Evolutionary conservation across 192 early-diverging fungal species (phyloP), one percentile per base, ranked within the genome.

Genomic region (Coemansia reversa): DNA sequence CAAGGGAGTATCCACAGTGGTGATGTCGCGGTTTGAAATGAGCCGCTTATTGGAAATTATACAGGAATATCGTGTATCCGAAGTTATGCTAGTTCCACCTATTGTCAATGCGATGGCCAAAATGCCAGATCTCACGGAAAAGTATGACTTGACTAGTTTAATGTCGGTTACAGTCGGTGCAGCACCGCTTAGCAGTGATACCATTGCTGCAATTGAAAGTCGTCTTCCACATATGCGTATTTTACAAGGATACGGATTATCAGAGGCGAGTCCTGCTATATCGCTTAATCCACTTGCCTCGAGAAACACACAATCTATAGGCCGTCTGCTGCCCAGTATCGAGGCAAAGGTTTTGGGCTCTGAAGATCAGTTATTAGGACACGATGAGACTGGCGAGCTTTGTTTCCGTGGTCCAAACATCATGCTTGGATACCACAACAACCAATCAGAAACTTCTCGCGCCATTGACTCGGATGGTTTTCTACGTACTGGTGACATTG

Each of bases 401-500:
- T 93, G 89, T 79, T 63, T 94, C 49, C 86, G 88, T 11, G 92
- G 92, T 0, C 91, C 93, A 18, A 97, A 91, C 65, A 65, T 95
- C 58, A 94, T 94, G 93, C 32, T 70, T 5, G 94, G 92, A 0
- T 96, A 96, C 65, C 82, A 89, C 30, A 92, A 92, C 68, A 92
- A 94, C 55, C 74, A 75, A 28, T 63, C 87, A 54, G 93, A 89
- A 2, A 95, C 90, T 2, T 58, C 58, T 18, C 77, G 83, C 0
- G 81, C 86, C 1, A 86, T 94, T 57, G 87, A 88, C 66, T 12
- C 53, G 0, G 91, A 94, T 22, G 91, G 92, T 0, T 95, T 85
- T 77, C 71, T 94, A 29, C 91, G 90, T 58, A 95, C 91, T 6
- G 89, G 88, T 16, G 95, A 97, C 67, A 75, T 97, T 32, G 92